Percentiles rank a stretch among this genome's conserved stretches.
Conservation (phyloP, 305 asterid genomes). For the Coffea humblotiana region DNA sequence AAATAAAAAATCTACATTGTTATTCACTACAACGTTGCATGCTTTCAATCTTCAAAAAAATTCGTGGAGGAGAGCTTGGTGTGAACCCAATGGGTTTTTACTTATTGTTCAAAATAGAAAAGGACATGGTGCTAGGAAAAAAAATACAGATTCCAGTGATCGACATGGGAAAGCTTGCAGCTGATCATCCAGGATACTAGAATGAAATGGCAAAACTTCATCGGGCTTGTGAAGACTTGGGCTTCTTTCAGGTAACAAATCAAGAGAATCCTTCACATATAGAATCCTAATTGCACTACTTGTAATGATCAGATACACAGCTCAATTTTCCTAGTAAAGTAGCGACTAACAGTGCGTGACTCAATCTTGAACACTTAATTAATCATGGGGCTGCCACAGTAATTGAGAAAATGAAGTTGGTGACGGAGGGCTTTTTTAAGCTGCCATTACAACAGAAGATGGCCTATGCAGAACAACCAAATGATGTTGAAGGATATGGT, state of each 20-base stretch:
- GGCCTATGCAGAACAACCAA: slow-evolving; percentile 17
- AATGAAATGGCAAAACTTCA: slow-evolving; percentile 22
- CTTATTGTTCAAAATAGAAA: too few species aligned
- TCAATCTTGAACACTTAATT: neutral
- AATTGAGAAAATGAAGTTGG: neutral
- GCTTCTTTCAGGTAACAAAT: slow-evolving; percentile 36
- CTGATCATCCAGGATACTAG: neutral
- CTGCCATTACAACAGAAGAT: slow-evolving; percentile 22
- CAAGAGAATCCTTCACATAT: neutral
- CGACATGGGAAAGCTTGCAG: slow-evolving; percentile 25
- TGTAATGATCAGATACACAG: too few species aligned
- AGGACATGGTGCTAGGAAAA: too few species aligned
- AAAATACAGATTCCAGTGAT: slow-evolving; percentile 29
- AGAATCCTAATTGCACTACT: too few species aligned
- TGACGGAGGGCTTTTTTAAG: slow-evolving; percentile 3
- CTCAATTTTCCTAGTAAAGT: too few species aligned
- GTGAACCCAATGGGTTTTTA: too few species aligned
- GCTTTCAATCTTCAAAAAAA: too few species aligned
- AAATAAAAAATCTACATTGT: too few species aligned
- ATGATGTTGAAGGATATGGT: slow-evolving; percentile 19
- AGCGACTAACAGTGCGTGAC: neutral
- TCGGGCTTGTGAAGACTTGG: slow-evolving; percentile 36
- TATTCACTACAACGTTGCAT: too few species aligned
- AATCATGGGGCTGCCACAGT: slow-evolving; percentile 8
- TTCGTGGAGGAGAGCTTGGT: too few species aligned